Conservation (phyloP, 208 protist species). For the Acanthamoeba castellanii region DNA sequence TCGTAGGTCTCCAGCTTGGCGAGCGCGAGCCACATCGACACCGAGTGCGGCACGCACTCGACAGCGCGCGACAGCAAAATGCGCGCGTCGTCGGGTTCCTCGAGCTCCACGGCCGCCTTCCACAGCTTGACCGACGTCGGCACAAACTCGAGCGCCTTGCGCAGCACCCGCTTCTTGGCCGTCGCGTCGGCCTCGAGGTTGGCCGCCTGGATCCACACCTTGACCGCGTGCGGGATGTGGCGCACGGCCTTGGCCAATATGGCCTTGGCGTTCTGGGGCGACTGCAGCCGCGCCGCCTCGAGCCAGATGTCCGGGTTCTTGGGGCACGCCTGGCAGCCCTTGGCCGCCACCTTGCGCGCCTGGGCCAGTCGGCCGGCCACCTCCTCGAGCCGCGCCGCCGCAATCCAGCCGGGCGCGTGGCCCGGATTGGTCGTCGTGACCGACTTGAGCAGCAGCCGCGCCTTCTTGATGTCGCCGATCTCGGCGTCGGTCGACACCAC, state of each 20-base stretch:
- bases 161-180: conserved; percentile 88
- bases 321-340: conserved; percentile 90
- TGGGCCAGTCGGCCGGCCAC: conserved; percentile 89
- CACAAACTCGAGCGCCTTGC: conserved; percentile 90
- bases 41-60: conserved; percentile 91
- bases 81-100: conserved; percentile 91
- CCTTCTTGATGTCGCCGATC: conserved; percentile 93
- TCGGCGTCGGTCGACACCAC: conserved; percentile 83
- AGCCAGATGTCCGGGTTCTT: conserved; percentile 94
- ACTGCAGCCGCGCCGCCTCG: conserved; percentile 91
- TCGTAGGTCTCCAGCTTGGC: conserved; percentile 93
- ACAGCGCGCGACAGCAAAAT: conserved; percentile 93
- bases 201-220: conserved; percentile 92
- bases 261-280: conserved; percentile 89
- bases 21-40: conserved; percentile 95
- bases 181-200: conserved; percentile 89
- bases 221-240: conserved; percentile 91
- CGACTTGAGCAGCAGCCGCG: conserved; percentile 90
- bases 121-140: conserved; percentile 92
- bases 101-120: conserved; percentile 93
- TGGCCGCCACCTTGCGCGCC: conserved; percentile 91
- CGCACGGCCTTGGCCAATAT: conserved; percentile 91
- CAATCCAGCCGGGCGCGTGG: conserved; percentile 91
- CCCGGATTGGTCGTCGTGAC: conserved; percentile 90
- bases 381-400: conserved; percentile 92